Base-by-base conservation (phyloP, 257 asterid species). In the Salvia hispanica region DNA sequence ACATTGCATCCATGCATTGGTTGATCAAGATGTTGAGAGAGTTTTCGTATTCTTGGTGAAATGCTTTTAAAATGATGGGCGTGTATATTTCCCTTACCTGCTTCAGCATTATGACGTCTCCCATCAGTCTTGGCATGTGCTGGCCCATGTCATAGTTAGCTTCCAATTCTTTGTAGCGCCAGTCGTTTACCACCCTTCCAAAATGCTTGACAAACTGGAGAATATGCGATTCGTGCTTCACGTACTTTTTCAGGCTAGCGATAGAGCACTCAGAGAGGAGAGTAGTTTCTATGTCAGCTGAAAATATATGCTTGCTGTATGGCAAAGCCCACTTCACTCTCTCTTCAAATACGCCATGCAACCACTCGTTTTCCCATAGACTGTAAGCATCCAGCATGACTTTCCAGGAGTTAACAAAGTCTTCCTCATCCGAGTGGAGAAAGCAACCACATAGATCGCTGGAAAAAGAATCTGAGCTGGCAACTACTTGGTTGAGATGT, bases 111-210 rank as follows among this genome's bases (percentile, higher is more conserved):
- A 82, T 73, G 68, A 84, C 78, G 31, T 84, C 84, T 44, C 88
- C 90, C 82, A 84, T 80, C 53, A 84, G 28, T 72, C 82, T 78
- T 10, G 90, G 90, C 69, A 45, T 28, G 15, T 73, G 70, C 73
- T 82, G 86, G 39, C 78, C 71, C 90, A 84, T 84, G 37, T 84
- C 85, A n/a, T 84, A 82, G 36, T 82, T 84, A 6, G 90, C 81
- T 72, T 82, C 88, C 80, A 84, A 51, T 56, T 84, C 90, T 74
- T 74, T 82, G 84, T 78, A 82, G 58, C 87, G 88, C 85, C 82
- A 82, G 31, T 84, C 88, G 2, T 71, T 84, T 66, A 78, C 78
- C 79, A 72, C 74, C 74, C 80, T 82, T 12, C 85, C 86, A 15
- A 84, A 79, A 57, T 84, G 84, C 80, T 84, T 84, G 74, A 78